These are phyloP conservation scores for Ramaria sp. DNA, from an alignment of 768 basidiomycete species.

Conservation along the genomic window DNA sequence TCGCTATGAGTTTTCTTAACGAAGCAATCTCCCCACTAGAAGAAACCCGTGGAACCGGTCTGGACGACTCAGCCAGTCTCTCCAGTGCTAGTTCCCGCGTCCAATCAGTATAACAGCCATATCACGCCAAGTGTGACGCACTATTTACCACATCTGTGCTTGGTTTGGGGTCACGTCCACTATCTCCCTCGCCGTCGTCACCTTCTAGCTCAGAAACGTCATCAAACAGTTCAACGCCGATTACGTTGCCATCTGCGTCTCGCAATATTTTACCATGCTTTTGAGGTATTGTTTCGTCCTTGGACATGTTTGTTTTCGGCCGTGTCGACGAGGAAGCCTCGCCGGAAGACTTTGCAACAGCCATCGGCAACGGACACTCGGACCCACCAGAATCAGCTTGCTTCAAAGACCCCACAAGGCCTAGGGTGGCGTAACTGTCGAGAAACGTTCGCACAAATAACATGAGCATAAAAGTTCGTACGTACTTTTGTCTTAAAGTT, in stretches of 20 bases:
- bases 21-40: slow-evolving; percentile 62
- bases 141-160: slow-evolving; percentile 34
- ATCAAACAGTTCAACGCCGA: slow-evolving; percentile 57
- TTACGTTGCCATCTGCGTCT: slow-evolving; percentile 65
- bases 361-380: slow-evolving; percentile 25
- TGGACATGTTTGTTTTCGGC: slow-evolving; percentile 11
- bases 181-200: slow-evolving; percentile 10
- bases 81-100: slow-evolving; percentile 44
- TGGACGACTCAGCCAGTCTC: slow-evolving; percentile 36
- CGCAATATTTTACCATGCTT: slow-evolving; percentile 77
- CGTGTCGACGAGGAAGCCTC: slow-evolving; percentile 11
- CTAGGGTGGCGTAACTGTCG: slow-evolving; percentile 64
- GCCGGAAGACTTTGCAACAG: background rate
- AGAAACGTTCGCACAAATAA: background rate
- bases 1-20: slow-evolving; percentile 52
- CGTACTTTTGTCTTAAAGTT: slow-evolving; percentile 89
- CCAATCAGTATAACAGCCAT: slow-evolving; percentile 12
- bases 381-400: slow-evolving; percentile 60
- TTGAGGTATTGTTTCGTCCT: slow-evolving; percentile 31
- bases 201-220: slow-evolving; percentile 30
- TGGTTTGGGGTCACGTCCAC: slow-evolving; percentile 9
- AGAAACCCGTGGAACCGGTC: slow-evolving; percentile 44
- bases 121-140: slow-evolving; percentile 12
- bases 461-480: slow-evolving; percentile 6
- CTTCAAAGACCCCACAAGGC: slow-evolving; percentile 59